Evolutionary conservation across 768 basidiomycete species (phyloP), one percentile per base, ranked within the genome.

Genomic region (Pleurotus giganteus): DNA sequence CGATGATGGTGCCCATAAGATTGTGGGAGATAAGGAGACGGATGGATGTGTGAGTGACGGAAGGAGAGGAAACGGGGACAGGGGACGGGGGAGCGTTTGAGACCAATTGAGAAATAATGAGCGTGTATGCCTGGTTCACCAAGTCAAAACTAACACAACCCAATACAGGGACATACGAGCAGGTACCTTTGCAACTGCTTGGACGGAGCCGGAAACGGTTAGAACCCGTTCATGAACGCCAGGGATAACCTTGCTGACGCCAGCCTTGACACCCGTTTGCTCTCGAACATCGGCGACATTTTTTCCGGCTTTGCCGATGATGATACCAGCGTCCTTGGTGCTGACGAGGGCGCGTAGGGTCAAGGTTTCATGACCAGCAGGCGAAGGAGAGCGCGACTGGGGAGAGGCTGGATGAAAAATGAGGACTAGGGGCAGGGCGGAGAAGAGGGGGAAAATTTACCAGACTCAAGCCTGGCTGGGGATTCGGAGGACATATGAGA

Each of bases 1-100:
- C 97, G 64, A 98, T 98, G 76, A 99, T 90, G 57, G 93, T 94
- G 51, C 97, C 97, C 97, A 99, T 99, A 61, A 99, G 81, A 74
- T 98, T 96, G 78, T 99, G 97, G 42, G 94, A 96, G 77, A 99
- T 94, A 65, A 99, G 82, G 61, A 99, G 93, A 57, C 94, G 92
- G 71, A 99, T 88, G 58, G 94, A 91, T 56, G 94, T 94, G 71
- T 89, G 86, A 49, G 82, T 74, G 55, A 82, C 78, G 50, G 89
- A 78, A n/a, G 86, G 83, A 19, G 90, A 76, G 53, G 91, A 80
- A 59, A 84, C 73, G 37, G 85, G 77, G 55, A 80, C 72, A 47
- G 85, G 86, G 41, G 88, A 87, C 41, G 91, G 78, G 44, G 91
- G 85, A 64, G 83, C 85, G 36, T 92, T 85, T 58, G 89, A 74